These are phyloP conservation scores for Ambrosiella cleistominuta DNA, from an alignment of 2,329 filamentous ascomycete species.

Conservation along the genomic window DNA sequence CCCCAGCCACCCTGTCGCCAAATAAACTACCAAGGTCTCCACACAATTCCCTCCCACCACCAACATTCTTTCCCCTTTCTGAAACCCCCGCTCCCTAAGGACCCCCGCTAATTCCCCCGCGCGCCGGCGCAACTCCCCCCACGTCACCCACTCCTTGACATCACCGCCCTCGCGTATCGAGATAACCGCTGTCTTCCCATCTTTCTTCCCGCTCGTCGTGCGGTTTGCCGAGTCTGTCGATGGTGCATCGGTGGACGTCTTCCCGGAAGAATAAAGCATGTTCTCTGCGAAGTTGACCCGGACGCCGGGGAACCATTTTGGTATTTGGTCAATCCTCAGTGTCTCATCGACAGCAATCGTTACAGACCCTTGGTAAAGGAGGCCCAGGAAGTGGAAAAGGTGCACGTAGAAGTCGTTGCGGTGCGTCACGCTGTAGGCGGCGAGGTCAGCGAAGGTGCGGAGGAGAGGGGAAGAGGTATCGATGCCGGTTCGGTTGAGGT, in stretches of 20 bases:
- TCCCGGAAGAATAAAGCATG: conserved; percentile 39
- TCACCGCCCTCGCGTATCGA: conserved; percentile 52
- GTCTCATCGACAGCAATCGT: conserved; percentile 48
- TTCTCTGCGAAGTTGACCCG: conserved; percentile 68
- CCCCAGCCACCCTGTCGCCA: conserved; percentile 55
- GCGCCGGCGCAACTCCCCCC: conserved; percentile 43
- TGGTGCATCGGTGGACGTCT: conserved; percentile 20
- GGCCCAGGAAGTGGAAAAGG: conserved; percentile 39
- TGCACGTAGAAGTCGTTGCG: conserved; percentile 48
- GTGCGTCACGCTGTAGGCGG: conserved; percentile 47
- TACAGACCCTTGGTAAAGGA: conserved; percentile 47
- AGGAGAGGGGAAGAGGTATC: conserved; percentile 28
- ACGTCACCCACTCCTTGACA: conserved; percentile 41
- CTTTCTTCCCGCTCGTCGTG: conserved; percentile 47
- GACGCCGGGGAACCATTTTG: conserved; percentile 61
- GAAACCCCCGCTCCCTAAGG: conserved; percentile 45
- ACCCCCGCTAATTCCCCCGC: conserved; percentile 46
- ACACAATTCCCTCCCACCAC: conserved; percentile 59
- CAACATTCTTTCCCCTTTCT: conserved; percentile 56
- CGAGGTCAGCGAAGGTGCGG: conserved; percentile 50
- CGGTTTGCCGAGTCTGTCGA: conserved; percentile 21
- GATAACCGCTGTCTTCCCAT: conserved; percentile 50
- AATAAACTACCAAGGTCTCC: conserved; percentile 54
- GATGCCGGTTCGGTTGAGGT: conserved; percentile 37
- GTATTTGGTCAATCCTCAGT: conserved; percentile 51